Percentiles rank a stretch among this genome's conserved stretches.
These are phyloP conservation scores for Neurospora sp. DNA, from an alignment of 495 filamentous ascomycete species.

Conservation along the genomic window DNA sequence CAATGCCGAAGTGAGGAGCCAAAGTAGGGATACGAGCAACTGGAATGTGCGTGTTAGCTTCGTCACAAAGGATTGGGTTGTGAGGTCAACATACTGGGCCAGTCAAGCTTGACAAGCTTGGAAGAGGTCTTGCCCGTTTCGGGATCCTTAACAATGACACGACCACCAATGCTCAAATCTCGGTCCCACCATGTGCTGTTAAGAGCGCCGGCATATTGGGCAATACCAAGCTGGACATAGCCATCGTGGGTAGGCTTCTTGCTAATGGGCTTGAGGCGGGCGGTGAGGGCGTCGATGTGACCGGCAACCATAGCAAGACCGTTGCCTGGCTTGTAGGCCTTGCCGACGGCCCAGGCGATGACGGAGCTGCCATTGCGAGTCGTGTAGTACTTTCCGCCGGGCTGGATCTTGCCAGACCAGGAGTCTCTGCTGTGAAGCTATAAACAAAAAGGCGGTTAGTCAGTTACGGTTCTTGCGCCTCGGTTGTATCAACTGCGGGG, in stretches of 20 bases:
- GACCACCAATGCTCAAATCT: conserved; percentile 80
- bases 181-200: conserved; percentile 91
- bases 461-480: not conserved
- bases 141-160: conserved; percentile 70
- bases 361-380: conserved; percentile 78
- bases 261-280: conserved; percentile 80
- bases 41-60: conserved; percentile 5
- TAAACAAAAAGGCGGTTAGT: not conserved
- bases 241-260: conserved; percentile 70
- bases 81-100: conserved; percentile 48
- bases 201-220: conserved; percentile 81
- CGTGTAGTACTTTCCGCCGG: conserved; percentile 80
- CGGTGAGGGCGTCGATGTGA: conserved; percentile 86
- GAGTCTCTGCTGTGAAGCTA: conserved; percentile 65
- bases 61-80: not conserved
- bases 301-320: conserved; percentile 73
- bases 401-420: conserved; percentile 66
- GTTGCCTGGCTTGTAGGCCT: conserved; percentile 73
- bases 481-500: not conserved
- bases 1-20: conserved; percentile 84
- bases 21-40: conserved; percentile 88
- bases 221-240: conserved; percentile 82
- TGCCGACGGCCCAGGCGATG: conserved; percentile 80
- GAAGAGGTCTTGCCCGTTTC: conserved; percentile 66
- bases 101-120: conserved; percentile 81